Percentiles rank a stretch among this genome's conserved stretches.
phyloP scores from a whole-genome alignment of 768 basidiomycete genomes.

The Lactifluus pinguis region DNA sequence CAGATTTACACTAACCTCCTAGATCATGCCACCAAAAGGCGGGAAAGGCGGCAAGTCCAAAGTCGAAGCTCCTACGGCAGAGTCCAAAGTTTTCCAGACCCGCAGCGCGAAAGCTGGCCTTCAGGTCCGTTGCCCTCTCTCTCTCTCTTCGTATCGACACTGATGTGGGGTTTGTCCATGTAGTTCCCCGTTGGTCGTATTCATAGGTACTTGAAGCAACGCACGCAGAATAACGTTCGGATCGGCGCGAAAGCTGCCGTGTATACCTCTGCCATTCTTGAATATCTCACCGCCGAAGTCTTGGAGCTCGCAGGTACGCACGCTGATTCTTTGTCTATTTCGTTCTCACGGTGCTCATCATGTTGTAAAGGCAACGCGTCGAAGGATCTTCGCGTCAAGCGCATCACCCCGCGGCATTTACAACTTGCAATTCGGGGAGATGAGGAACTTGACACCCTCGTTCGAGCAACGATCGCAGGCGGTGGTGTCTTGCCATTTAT shows the following conservation, averaged over 20 bases:
- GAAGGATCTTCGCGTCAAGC: slow-evolving; percentile 94
- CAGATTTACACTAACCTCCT: background rate
- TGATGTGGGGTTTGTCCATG: slow-evolving; percentile 23
- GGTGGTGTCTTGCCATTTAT: slow-evolving; percentile 85
- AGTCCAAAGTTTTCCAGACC: slow-evolving; percentile 17
- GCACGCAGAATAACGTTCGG: slow-evolving; percentile 88
- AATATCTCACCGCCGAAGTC: slow-evolving; percentile 95
- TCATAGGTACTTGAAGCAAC: slow-evolving; percentile 87
- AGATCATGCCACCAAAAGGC: slow-evolving; percentile 5
- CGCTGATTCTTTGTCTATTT: background rate
- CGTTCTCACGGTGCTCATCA: background rate
- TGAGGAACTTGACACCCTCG: slow-evolving; percentile 93
- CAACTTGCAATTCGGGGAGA: slow-evolving; percentile 97
- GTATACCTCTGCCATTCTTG: slow-evolving; percentile 91
- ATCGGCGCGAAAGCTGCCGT: slow-evolving; percentile 98
- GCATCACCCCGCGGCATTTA: slow-evolving; percentile 92
- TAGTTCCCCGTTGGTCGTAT: slow-evolving; percentile 98
- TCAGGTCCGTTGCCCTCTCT: background rate
- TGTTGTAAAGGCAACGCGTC: slow-evolving; percentile 78
- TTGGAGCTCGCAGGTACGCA: slow-evolving; percentile 84
- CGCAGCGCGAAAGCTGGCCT: slow-evolving; percentile 17
- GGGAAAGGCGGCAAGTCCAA: slow-evolving; percentile 18
- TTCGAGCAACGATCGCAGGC: slow-evolving; percentile 88
- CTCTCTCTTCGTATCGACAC: background rate
- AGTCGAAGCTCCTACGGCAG: background rate